Evolutionary conservation across 2,329 filamentous ascomycete genomes (phyloP), one percentile per base, ranked within the genome.

Genomic region (Neonectria coccinea): DNA sequence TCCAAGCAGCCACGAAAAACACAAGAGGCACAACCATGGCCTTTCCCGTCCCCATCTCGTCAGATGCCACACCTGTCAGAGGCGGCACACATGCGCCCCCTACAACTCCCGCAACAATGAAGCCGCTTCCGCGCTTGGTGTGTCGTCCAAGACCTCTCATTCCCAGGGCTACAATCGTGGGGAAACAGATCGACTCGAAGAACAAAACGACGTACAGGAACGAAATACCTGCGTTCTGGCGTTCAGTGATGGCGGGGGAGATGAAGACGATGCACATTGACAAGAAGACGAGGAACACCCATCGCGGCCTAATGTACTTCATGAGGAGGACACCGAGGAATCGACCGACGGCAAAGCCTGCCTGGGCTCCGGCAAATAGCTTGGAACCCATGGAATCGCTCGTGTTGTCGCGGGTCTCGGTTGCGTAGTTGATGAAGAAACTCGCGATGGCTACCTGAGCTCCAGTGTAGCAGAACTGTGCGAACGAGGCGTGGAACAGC

Each of bases 131-230:
- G 65, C 91, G 86, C 82, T 94, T 94, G 39, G 90, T 92, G 79
- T 95, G 90, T 18, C 89, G 86, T 6, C 92, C 92, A 1, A 94
- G 83, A 2, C 91, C 91, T 22, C 91, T 86, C 82, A 93, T 92
- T 9, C 91, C 91, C 3, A 94, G 83, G 4, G 91, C 91, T 31
- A 95, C 88, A 73, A 95, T 93, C 18, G 91, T 94, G 0, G 92
- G 92, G 82, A 94, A 95, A 77, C 90, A 91, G 74, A 93, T 91
- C 4, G 87, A 90, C 79, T 93, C 92, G 78, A 94, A 94, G 82
- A 94, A 93, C 25, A 94, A 83, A 7, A 90, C 88, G 10, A 92
- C 67, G 77, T 88, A 92, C 31, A 93, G 84, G 83, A 93, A 88
- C 5, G 83, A 80, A 66, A 88, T 79, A 48, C 85, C 85, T 0